Evolutionary conservation across 75 land plant genomes (phyloP).

Genomic region (Pinus albicaulis): DNA sequence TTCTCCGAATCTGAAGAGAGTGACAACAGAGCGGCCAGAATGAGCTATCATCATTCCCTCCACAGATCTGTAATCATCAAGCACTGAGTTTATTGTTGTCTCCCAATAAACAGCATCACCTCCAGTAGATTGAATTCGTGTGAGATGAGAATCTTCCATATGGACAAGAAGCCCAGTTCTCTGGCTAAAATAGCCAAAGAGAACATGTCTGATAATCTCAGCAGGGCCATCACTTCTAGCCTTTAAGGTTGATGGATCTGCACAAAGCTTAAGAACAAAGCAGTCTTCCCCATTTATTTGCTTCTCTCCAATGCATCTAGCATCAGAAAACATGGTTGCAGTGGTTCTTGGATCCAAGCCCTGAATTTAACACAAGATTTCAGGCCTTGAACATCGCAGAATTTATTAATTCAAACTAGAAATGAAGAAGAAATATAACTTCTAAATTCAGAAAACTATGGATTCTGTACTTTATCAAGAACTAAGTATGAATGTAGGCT

Average conservation of each 20-base stretch:
- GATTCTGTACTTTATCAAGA: not conserved
- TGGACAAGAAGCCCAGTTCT: constrained; percentile 66
- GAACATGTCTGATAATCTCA: constrained; percentile 73
- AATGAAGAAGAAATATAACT: not conserved
- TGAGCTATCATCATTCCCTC: constrained; percentile 73
- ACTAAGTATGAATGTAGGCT: not conserved
- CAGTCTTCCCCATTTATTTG: constrained; percentile 58
- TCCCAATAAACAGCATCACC: constrained; percentile 65
- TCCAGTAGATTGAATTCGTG: constrained; percentile 33
- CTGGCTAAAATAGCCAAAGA: constrained; percentile 88
- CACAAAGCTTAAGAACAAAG: constrained; percentile 82
- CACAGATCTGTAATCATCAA: constrained; percentile 55
- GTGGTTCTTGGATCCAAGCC: constrained; percentile 55
- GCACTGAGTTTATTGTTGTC: constrained; percentile 57
- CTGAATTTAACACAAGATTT: not conserved
- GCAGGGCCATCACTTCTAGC: constrained; percentile 48
- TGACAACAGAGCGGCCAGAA: constrained; percentile 44
- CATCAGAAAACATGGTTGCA: constrained; percentile 63
- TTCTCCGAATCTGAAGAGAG: constrained; percentile 71
- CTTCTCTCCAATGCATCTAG: constrained; percentile 78
- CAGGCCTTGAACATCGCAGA: not conserved
- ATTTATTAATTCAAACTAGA: not conserved
- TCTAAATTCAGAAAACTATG: not conserved
- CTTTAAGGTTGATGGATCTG: constrained; percentile 40
- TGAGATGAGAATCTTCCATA: constrained; percentile 72